These are phyloP conservation scores for Pythium biforme DNA, from an alignment of 352 stramenopile genomes.

Conservation along the genomic window DNA sequence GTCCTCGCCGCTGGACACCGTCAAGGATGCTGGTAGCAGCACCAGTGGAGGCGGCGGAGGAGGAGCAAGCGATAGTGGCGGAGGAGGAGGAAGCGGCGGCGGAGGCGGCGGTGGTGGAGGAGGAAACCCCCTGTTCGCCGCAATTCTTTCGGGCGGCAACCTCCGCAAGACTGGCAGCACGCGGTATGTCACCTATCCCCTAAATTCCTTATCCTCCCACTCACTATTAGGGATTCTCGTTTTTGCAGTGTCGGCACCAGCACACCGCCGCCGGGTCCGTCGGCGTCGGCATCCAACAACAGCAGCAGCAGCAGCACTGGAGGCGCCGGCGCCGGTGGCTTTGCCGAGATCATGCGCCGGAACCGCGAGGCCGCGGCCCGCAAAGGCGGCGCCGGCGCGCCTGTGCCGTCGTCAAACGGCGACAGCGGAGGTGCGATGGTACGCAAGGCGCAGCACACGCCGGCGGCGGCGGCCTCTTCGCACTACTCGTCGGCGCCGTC, in stretches of 20 bases:
- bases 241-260: slow-evolving; percentile 16
- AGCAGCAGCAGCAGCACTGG: slow-evolving; percentile 13
- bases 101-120: slow-evolving; percentile 32
- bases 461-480: not conserved
- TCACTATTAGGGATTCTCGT: not conserved
- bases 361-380: slow-evolving; percentile 81
- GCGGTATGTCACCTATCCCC: slow-evolving; percentile 23
- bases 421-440: slow-evolving; percentile 1
- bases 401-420: not conserved
- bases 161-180: slow-evolving; percentile 50
- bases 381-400: slow-evolving; percentile 30
- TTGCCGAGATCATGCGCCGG: slow-evolving; percentile 90
- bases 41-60: slow-evolving; percentile 8
- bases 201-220: not conserved
- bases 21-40: slow-evolving; percentile 7
- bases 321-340: slow-evolving; percentile 54
- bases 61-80: slow-evolving; percentile 5
- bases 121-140: slow-evolving; percentile 63
- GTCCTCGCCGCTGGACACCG: slow-evolving; percentile 52
- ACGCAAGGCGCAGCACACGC: not conserved
- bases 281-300: slow-evolving; percentile 5
- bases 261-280: slow-evolving; percentile 26
- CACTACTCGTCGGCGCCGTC: slow-evolving; percentile 52
- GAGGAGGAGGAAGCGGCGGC: slow-evolving; percentile 18
- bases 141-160: slow-evolving; percentile 69